A percentile compares a stretch with the other conserved stretches of the same genome.
Conservation (phyloP, 2,329 filamentous ascomycete genomes). For the Blastomyces silverae region DNA sequence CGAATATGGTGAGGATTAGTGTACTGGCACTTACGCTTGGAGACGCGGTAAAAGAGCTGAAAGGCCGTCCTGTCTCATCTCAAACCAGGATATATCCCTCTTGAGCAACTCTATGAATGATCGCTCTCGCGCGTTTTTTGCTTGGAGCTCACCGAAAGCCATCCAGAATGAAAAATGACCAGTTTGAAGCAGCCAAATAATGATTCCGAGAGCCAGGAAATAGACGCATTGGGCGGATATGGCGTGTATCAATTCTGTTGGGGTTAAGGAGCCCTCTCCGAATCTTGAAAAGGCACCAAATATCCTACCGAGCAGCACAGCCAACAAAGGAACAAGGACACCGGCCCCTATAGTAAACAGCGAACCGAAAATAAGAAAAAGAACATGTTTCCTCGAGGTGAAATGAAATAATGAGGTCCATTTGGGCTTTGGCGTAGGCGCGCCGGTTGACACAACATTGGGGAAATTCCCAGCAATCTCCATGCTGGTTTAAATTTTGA, state of each 20-base stretch:
- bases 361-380: constrained; percentile 50
- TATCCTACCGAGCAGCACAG: constrained; percentile 65
- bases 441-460: neutral
- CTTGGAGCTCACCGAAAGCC: constrained; percentile 73
- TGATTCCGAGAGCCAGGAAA: constrained; percentile 56
- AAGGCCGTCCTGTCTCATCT: constrained; percentile 63
- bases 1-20: neutral
- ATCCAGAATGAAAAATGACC: constrained; percentile 66
- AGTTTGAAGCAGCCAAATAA: constrained; percentile 61
- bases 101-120: constrained; percentile 64
- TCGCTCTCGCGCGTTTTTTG: constrained; percentile 54
- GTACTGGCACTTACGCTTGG: constrained; percentile 56
- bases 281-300: constrained; percentile 66
- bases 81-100: constrained; percentile 77
- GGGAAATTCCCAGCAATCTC: constrained; percentile 1
- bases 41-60: constrained; percentile 63
- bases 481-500: constrained; percentile 1
- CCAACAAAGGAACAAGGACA: constrained; percentile 56
- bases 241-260: constrained; percentile 47
- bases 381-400: constrained; percentile 55
- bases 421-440: constrained; percentile 19
- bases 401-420: constrained; percentile 65
- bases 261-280: constrained; percentile 49
- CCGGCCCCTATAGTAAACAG: constrained; percentile 54
- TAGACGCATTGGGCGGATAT: constrained; percentile 57